Conservation (phyloP, 345 rosid genomes). For the Citrus trifoliata region DNA sequence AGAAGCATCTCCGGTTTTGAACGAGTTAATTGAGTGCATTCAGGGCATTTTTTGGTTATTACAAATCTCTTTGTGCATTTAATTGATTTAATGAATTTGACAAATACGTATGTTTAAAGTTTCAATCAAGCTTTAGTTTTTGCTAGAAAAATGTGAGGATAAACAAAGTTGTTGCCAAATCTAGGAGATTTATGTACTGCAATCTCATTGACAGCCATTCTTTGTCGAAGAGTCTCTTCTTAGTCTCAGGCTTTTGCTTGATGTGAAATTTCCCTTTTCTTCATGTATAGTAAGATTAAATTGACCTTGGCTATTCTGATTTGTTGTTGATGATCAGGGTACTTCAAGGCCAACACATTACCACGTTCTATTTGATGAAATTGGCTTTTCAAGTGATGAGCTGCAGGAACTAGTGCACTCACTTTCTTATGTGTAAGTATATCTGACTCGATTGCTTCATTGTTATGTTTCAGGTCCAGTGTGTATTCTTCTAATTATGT, state of each 20-base stretch:
- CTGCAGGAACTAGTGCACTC: conserved; percentile 48
- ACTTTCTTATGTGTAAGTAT: conserved; percentile 46
- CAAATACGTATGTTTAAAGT: too few relatives aligned
- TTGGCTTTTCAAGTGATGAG: conserved; percentile 40
- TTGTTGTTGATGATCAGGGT: conserved; percentile 26
- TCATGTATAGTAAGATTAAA: neutral
- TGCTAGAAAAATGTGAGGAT: neutral
- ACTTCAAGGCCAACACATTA: conserved; percentile 49
- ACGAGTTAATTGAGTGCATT: neutral
- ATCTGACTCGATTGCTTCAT: neutral
- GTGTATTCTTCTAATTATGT: neutral
- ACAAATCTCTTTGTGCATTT: neutral
- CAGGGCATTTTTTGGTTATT: neutral
- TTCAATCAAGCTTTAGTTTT: neutral
- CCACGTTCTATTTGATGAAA: conserved; percentile 38
- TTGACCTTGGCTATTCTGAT: neutral
- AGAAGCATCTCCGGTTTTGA: neutral
- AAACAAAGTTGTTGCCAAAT: neutral
- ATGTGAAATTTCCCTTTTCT: neutral
- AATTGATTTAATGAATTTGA: neutral
- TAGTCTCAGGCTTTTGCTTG: neutral
- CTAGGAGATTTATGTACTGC: neutral
- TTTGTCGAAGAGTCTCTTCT: neutral
- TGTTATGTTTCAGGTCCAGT: neutral
- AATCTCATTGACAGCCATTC: neutral